These are phyloP conservation scores for Leptoxyphium fumago DNA, from an alignment of 2,329 filamentous ascomycete genomes.

Conservation along the genomic window DNA sequence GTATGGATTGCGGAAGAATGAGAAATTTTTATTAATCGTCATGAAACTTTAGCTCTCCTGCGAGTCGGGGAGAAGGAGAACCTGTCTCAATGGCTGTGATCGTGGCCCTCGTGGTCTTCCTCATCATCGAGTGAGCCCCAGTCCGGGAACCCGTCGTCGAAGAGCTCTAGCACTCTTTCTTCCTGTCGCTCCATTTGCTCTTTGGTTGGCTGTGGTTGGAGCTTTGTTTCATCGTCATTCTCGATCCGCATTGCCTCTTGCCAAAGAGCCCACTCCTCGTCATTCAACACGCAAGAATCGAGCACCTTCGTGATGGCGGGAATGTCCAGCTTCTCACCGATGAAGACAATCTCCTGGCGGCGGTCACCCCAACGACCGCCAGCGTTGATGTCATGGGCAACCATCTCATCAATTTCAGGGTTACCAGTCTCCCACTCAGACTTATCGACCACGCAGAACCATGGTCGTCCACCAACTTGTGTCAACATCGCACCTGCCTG, in stretches of 20 bases:
- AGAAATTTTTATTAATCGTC: too few relatives aligned
- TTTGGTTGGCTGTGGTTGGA: slow-evolving; percentile 15
- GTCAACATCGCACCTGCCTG: slow-evolving; percentile 52
- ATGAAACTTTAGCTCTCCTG: too few relatives aligned
- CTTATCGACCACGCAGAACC: slow-evolving; percentile 42
- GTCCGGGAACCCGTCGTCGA: slow-evolving; percentile 19
- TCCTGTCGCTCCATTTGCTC: slow-evolving; percentile 7
- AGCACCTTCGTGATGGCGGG: slow-evolving; percentile 37
- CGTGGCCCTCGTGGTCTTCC: slow-evolving; percentile 8
- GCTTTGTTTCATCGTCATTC: slow-evolving; percentile 4
- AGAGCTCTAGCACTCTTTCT: slow-evolving; percentile 26
- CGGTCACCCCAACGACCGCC: slow-evolving; percentile 48
- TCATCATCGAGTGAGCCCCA: slow-evolving; percentile 11
- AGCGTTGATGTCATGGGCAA: slow-evolving; percentile 35
- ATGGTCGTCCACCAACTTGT: slow-evolving; percentile 40
- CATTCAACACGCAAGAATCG: slow-evolving; percentile 47
- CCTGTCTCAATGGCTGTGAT: slow-evolving; percentile 5
- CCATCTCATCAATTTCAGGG: slow-evolving; percentile 32
- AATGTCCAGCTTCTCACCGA: slow-evolving; percentile 49
- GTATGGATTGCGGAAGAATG: too few relatives aligned
- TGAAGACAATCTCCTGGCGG: slow-evolving; percentile 59
- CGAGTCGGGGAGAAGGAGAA: too few relatives aligned
- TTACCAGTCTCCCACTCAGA: slow-evolving; percentile 37
- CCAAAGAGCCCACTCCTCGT: slow-evolving; percentile 37
- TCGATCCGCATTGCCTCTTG: slow-evolving; percentile 22